A percentile compares a stretch with the other conserved stretches of the same genome.
Conservation (phyloP, 257 asterid genomes). For the Fraxinus pennsylvanica region DNA sequence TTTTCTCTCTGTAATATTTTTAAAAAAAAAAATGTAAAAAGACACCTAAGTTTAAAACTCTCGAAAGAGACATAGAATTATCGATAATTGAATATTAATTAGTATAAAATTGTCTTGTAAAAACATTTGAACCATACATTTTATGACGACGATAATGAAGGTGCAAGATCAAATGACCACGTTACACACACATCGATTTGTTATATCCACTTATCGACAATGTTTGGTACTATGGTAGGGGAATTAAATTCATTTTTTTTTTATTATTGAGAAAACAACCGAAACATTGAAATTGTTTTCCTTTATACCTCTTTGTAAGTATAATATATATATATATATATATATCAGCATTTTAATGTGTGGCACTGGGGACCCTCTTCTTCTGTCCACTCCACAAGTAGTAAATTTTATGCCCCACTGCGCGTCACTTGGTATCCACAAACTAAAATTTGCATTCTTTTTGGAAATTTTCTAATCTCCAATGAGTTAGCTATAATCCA, state of each 20-base stretch:
- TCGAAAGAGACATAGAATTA: background rate
- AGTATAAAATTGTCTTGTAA: background rate
- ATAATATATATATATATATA: too few relatives aligned
- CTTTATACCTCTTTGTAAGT: background rate
- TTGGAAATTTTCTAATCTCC: conserved; percentile 6
- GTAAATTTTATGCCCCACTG: conserved; percentile 25
- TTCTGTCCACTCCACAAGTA: conserved; percentile 31
- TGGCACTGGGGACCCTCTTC: conserved; percentile 25
- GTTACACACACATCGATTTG: conserved; percentile 37
- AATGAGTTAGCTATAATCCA: conserved; percentile 16
- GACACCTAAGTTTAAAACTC: background rate
- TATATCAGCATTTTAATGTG: conserved; percentile 17
- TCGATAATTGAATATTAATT: background rate
- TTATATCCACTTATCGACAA: conserved; percentile 24
- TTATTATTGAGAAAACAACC: background rate
- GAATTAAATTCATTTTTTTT: conserved; percentile 26
- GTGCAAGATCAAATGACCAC: conserved; percentile 16
- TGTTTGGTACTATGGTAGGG: conserved; percentile 21
- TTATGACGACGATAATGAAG: background rate
- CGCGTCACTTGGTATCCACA: background rate
- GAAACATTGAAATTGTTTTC: conserved; percentile 2
- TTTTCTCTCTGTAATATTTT: background rate
- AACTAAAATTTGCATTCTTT: background rate
- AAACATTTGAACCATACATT: background rate
- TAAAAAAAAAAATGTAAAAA: background rate